Conservation (phyloP, 768 basidiomycete genomes). For the Daedaleopsis nitida region DNA sequence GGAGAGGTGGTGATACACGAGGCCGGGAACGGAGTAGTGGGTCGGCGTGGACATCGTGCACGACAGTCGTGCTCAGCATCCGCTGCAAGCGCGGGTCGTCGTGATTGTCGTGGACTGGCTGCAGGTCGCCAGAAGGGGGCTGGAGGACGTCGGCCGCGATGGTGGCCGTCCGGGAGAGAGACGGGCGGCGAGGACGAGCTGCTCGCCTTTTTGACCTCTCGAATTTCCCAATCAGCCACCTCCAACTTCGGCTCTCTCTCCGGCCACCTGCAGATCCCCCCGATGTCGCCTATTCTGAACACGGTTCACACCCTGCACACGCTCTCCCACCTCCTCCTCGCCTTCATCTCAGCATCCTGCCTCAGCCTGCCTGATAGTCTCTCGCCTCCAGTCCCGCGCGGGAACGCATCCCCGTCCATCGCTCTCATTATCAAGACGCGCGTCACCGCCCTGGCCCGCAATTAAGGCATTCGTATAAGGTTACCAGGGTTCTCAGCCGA, state of each 20-base stretch:
- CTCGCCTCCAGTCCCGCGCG: too few relatives aligned
- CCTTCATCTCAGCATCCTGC: background rate
- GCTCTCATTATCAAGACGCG: constrained; percentile 10
- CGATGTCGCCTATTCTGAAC: constrained; percentile 8
- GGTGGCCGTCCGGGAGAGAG: constrained; percentile 22
- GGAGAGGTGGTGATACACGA: constrained; percentile 24
- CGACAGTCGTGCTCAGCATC: constrained; percentile 18
- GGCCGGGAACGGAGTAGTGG: constrained; percentile 21
- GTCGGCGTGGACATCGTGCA: constrained; percentile 24
- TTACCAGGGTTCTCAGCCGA: constrained; percentile 7
- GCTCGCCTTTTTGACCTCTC: constrained; percentile 23
- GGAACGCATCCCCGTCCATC: background rate
- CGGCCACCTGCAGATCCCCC: constrained; percentile 15
- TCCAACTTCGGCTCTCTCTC: constrained; percentile 17
- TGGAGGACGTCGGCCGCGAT: constrained; percentile 10
- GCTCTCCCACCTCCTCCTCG: background rate
- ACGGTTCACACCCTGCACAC: background rate
- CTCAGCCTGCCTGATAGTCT: background rate
- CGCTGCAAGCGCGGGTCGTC: constrained; percentile 2
- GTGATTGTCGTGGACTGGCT: background rate
- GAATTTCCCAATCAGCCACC: constrained; percentile 23
- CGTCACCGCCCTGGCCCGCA: constrained; percentile 3
- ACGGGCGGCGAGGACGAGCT: constrained; percentile 7
- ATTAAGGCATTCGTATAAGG: constrained; percentile 16
- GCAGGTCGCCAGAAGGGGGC: background rate